Conservation (phyloP, 2,329 filamentous ascomycete species). For the Cercospora sp. region DNA sequence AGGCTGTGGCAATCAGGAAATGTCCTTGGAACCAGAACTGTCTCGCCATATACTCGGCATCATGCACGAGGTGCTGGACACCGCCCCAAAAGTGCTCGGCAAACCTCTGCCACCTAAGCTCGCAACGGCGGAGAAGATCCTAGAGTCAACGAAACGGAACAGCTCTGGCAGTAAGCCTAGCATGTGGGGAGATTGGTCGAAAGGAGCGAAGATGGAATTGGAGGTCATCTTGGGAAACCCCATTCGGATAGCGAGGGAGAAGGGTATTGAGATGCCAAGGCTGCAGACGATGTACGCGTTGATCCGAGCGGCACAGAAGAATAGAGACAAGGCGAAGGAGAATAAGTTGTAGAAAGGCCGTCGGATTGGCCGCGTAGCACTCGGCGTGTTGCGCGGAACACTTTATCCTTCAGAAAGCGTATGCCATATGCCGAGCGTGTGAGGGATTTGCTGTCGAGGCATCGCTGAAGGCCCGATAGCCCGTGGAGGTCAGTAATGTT, state of each 20-base stretch:
- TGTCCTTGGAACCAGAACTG: constrained; percentile 65
- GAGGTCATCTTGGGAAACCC: constrained; percentile 74
- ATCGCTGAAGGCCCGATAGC: neutral
- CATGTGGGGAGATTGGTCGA: constrained; percentile 72
- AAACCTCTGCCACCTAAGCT: constrained; percentile 60
- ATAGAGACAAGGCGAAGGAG: constrained; percentile 46
- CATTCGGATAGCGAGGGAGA: constrained; percentile 62
- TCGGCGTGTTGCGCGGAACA: neutral
- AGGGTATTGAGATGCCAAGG: constrained; percentile 65
- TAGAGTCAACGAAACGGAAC: constrained; percentile 64
- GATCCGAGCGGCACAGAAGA: constrained; percentile 61
- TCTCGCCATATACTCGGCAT: constrained; percentile 62
- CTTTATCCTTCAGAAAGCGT: constrained; percentile 7
- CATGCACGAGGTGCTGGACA: constrained; percentile 68
- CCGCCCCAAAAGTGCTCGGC: constrained; percentile 64
- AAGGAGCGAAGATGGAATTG: constrained; percentile 64
- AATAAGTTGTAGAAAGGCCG: constrained; percentile 24
- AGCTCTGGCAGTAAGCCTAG: constrained; percentile 59
- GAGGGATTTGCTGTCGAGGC: neutral
- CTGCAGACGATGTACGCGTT: constrained; percentile 68
- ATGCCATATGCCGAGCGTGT: neutral
- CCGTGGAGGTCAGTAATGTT: neutral
- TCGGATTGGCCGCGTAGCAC: neutral
- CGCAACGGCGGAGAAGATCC: constrained; percentile 62
- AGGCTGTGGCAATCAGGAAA: constrained; percentile 64